These are phyloP conservation scores for Trametes gibbosa DNA, from an alignment of 768 basidiomycete genomes.

Conservation along the genomic window DNA sequence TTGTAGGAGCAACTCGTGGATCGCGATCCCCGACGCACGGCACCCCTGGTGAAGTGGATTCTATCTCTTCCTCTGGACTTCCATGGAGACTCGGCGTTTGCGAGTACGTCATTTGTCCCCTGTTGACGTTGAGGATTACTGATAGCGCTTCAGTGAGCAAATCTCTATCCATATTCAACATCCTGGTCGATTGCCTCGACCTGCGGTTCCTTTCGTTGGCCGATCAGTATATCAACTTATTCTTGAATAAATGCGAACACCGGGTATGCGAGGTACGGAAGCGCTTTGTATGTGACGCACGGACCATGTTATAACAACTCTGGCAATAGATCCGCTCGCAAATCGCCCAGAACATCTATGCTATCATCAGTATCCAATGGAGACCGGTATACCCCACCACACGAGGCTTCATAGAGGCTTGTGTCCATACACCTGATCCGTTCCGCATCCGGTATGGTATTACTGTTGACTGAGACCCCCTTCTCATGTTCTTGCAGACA, in stretches of 20 bases:
- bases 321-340: constrained; percentile 57
- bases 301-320: neutral
- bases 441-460: constrained; percentile 53
- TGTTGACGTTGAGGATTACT: constrained; percentile 5
- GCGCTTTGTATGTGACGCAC: neutral
- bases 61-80: constrained; percentile 77
- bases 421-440: constrained; percentile 50
- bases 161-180: constrained; percentile 61
- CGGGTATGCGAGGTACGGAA: constrained; percentile 70
- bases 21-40: constrained; percentile 77
- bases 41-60: constrained; percentile 75
- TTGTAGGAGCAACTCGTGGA: constrained; percentile 45
- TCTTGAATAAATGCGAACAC: constrained; percentile 78
- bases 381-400: constrained; percentile 60
- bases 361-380: constrained; percentile 62
- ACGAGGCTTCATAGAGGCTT: constrained; percentile 54
- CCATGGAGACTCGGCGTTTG: constrained; percentile 81
- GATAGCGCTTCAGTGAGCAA: constrained; percentile 62
- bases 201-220: constrained; percentile 63
- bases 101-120: constrained; percentile 48
- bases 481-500: constrained; percentile 36
- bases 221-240: constrained; percentile 65
- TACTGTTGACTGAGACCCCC: no score
- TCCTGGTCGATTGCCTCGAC: constrained; percentile 64
- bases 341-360: constrained; percentile 63